phyloP scores from a whole-genome alignment of 2,329 filamentous ascomycete species.

The Xylariaceae sp. region DNA sequence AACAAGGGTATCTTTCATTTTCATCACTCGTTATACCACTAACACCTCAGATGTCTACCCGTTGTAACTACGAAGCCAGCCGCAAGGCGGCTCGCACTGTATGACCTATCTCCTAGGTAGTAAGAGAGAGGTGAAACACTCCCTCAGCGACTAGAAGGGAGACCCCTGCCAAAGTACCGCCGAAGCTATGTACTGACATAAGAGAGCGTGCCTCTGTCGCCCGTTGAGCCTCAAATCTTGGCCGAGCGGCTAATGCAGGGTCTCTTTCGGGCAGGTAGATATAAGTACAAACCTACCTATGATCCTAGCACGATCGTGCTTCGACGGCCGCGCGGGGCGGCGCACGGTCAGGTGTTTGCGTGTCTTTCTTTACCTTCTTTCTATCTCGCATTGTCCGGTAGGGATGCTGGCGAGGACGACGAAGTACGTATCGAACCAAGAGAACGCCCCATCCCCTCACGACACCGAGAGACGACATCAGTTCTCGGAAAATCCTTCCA shows the following conservation, averaged over 20 bases:
- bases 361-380: no score
- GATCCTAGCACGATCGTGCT: not conserved
- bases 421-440: no score
- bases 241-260: not conserved
- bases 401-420: no score
- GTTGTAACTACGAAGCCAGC: constrained; percentile 1
- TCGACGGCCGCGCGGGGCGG: not conserved
- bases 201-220: not conserved
- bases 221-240: constrained; percentile 11
- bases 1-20: not conserved
- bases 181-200: not conserved
- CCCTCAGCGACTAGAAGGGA: not conserved
- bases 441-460: not conserved
- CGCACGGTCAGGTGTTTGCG: not conserved
- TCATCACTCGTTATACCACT: not conserved
- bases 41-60: constrained; percentile 4
- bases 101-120: not conserved
- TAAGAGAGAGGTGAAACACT: not conserved
- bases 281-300: no score
- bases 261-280: not conserved
- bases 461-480: not conserved
- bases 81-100: constrained; percentile 12
- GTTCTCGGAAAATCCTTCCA: not conserved
- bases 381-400: no score
- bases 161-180: not conserved